These are phyloP conservation scores for Ocimum tenuiflorum DNA, from an alignment of 257 asterid genomes.

Conservation along the genomic window DNA sequence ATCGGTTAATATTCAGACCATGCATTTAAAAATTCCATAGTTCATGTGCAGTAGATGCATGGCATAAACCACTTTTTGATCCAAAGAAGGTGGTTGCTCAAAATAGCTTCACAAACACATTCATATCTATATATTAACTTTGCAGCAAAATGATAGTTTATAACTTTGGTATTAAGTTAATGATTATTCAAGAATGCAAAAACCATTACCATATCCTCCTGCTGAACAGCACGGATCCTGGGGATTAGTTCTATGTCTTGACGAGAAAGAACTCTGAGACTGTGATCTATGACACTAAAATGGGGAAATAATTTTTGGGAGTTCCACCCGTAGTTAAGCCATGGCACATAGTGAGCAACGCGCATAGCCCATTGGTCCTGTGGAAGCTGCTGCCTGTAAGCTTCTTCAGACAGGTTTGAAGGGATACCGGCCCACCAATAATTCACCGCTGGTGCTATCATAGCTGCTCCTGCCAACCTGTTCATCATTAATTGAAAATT, in stretches of 20 bases:
- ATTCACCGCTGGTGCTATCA: constrained; percentile 60
- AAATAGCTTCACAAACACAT: too few species aligned
- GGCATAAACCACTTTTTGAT: neutral
- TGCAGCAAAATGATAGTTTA: neutral
- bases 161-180: neutral
- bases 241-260: constrained; percentile 50
- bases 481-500: constrained; percentile 6
- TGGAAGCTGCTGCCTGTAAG: constrained; percentile 28
- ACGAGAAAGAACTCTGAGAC: constrained; percentile 29
- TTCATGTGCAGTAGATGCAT: neutral
- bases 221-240: constrained; percentile 14
- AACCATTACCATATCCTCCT: constrained; percentile 24
- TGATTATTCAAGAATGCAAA: neutral
- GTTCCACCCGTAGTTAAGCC: constrained; percentile 81
- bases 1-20: neutral
- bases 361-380: constrained; percentile 69
- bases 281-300: constrained; percentile 25
- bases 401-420: constrained; percentile 46
- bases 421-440: constrained; percentile 74
- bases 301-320: constrained; percentile 55
- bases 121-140: neutral
- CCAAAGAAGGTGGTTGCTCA: too few species aligned
- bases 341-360: constrained; percentile 55
- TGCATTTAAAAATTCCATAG: neutral
- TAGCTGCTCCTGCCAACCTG: constrained; percentile 72